Percentiles rank a stretch among this genome's conserved stretches.
phyloP scores from a whole-genome alignment of 305 asterid species.

The Fraxinus ornus region DNA sequence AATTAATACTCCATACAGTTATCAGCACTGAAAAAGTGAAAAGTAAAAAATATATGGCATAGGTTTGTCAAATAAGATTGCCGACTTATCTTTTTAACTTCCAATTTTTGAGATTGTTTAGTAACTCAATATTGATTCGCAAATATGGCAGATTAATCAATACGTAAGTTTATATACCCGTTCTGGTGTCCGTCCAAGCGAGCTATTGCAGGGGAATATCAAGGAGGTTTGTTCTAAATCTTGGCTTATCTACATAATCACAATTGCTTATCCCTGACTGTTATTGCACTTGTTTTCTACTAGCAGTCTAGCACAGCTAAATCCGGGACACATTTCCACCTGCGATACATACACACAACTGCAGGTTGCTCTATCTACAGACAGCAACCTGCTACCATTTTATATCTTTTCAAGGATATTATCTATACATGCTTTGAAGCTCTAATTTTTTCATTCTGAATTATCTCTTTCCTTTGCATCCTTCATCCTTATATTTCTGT shows the following conservation, averaged over 20 bases:
- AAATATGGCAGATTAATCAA: slow-evolving; percentile 65
- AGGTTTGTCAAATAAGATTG: neutral
- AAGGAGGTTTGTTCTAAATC: slow-evolving; percentile 62
- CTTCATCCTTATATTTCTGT: neutral
- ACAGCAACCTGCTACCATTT: neutral
- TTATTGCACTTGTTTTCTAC: neutral
- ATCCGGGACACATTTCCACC: neutral
- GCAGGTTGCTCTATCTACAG: neutral
- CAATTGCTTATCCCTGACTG: neutral
- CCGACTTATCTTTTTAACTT: neutral
- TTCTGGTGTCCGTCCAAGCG: slow-evolving; percentile 78
- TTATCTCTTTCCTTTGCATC: neutral
- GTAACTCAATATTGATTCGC: slow-evolving; percentile 16
- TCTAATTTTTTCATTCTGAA: neutral
- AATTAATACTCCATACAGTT: neutral
- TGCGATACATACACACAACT: neutral
- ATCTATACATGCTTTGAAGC: neutral
- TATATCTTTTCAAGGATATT: neutral
- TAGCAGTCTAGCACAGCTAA: neutral
- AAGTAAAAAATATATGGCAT: neutral
- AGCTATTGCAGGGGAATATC: slow-evolving; percentile 64
- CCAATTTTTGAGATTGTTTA: slow-evolving; percentile 5
- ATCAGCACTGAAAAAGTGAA: neutral
- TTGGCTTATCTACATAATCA: slow-evolving; percentile 14
- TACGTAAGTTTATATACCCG: slow-evolving; percentile 61